Conservation (phyloP, 2,329 filamentous ascomycete species). For the Fusarium citri region DNA sequence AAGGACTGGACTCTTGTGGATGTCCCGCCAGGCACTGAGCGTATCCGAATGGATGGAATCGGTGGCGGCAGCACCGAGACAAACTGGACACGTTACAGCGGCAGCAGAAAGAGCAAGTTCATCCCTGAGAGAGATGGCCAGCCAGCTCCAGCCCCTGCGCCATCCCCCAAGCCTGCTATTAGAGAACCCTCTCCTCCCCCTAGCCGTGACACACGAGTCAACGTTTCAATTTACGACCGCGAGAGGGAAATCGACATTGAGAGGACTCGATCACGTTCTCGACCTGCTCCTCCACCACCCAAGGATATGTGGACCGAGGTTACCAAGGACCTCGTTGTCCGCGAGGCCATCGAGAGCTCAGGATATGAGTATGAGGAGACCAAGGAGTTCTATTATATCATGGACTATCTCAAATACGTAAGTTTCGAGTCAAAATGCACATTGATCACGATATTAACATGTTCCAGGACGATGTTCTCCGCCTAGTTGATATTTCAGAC, state of each 20-base stretch:
- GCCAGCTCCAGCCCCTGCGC: slow-evolving; percentile 35
- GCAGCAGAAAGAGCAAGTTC: slow-evolving; percentile 79
- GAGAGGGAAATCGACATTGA: slow-evolving; percentile 66
- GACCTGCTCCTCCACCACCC: slow-evolving; percentile 55
- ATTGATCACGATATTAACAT: background rate
- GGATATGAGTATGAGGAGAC: slow-evolving; percentile 94
- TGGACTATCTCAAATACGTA: slow-evolving; percentile 89
- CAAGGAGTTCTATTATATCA: slow-evolving; percentile 89
- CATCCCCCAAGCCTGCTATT: slow-evolving; percentile 39
- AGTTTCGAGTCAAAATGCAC: slow-evolving; percentile 54
- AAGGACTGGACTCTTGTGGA: slow-evolving; percentile 86
- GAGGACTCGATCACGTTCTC: slow-evolving; percentile 64
- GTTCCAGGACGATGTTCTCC: slow-evolving; percentile 83
- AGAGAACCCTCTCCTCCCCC: slow-evolving; percentile 46
- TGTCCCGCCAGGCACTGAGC: slow-evolving; percentile 84
- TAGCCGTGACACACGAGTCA: slow-evolving; percentile 50
- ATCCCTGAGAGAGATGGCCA: slow-evolving; percentile 72
- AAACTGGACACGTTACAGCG: slow-evolving; percentile 83
- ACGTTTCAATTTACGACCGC: slow-evolving; percentile 60
- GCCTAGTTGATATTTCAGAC: slow-evolving; percentile 84
- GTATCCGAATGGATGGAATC: slow-evolving; percentile 83
- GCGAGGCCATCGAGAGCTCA: slow-evolving; percentile 85
- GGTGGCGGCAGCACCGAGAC: slow-evolving; percentile 82
- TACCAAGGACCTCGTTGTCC: slow-evolving; percentile 88
- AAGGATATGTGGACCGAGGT: slow-evolving; percentile 95